A percentile compares a stretch with the other conserved stretches of the same genome.
Conservation (phyloP, 176 grass and related monocot genomes). For the Puccinellia tenuiflora region DNA sequence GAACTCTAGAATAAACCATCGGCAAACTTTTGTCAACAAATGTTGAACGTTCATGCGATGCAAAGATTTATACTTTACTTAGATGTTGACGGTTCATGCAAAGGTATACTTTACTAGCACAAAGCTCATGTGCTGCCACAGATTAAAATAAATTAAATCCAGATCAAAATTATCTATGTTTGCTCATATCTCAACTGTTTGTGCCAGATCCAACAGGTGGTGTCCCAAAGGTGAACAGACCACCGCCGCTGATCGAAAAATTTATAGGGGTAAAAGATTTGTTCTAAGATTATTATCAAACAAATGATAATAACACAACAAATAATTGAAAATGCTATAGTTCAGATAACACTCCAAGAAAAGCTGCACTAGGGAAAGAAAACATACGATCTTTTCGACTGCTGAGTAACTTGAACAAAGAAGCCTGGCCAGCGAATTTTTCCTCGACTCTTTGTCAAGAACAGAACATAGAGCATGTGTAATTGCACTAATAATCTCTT, state of each 20-base stretch:
- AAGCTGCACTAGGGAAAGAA: not conserved
- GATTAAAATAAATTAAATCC: not conserved
- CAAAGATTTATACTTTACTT: no score
- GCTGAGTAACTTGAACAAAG: constrained; percentile 72
- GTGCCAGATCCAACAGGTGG: not conserved
- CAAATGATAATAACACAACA: not conserved
- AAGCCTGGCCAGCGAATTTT: constrained; percentile 68
- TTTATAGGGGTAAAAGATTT: not conserved
- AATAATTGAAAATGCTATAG: not conserved
- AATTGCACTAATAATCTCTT: constrained; percentile 76
- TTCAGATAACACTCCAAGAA: constrained; percentile 2
- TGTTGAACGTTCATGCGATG: no score
- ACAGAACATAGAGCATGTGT: constrained; percentile 63
- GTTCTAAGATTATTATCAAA: not conserved
- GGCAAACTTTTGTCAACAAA: not conserved
- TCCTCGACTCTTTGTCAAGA: constrained; percentile 64
- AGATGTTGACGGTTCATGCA: not conserved
- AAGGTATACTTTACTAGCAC: not conserved
- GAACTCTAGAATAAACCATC: not conserved
- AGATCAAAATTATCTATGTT: not conserved
- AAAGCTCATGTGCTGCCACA: not conserved
- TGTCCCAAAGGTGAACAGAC: not conserved
- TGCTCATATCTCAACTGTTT: not conserved
- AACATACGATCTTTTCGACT: constrained; percentile 82
- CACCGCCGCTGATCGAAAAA: not conserved